These are phyloP conservation scores for Fusarium nygamai DNA, from an alignment of 2,329 filamentous ascomycete genomes.

Conservation along the genomic window DNA sequence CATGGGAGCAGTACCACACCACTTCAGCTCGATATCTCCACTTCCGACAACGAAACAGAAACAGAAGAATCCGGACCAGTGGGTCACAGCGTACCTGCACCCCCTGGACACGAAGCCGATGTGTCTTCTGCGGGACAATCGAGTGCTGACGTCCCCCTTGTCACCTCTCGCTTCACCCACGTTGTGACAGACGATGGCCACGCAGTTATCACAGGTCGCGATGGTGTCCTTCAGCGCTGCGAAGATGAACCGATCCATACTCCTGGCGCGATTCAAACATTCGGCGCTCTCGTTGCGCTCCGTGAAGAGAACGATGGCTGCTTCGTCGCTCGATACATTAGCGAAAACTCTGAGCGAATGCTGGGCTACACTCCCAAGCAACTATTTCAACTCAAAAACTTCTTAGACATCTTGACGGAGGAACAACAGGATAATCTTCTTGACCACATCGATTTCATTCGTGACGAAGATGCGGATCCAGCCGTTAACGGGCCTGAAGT, in stretches of 20 bases:
- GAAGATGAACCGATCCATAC: conserved; percentile 93
- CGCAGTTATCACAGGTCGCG: conserved; percentile 81
- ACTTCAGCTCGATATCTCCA: conserved; percentile 47
- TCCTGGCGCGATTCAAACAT: conserved; percentile 82
- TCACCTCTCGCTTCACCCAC: conserved; percentile 83
- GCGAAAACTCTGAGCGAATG: conserved; percentile 80
- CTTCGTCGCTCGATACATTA: conserved; percentile 77
- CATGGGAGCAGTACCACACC: conserved; percentile 48
- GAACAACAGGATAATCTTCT: conserved; percentile 86
- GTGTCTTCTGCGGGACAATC: conserved; percentile 38
- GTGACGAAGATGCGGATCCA: conserved; percentile 82
- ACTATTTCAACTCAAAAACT: conserved; percentile 78
- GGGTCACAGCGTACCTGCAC: neutral
- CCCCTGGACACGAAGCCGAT: conserved; percentile 8
- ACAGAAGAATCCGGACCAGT: conserved; percentile 44
- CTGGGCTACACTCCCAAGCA: conserved; percentile 81
- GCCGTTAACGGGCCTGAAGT: conserved; percentile 83
- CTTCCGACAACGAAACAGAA: conserved; percentile 47
- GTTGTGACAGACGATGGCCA: conserved; percentile 80
- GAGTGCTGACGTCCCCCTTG: conserved; percentile 54
- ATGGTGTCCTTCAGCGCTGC: conserved; percentile 79
- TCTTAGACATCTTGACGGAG: conserved; percentile 84
- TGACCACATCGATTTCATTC: conserved; percentile 88
- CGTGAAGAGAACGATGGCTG: conserved; percentile 75
- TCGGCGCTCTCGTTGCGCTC: conserved; percentile 80